phyloP scores from a whole-genome alignment of 257 asterid species.

The Linaria vulgaris region DNA sequence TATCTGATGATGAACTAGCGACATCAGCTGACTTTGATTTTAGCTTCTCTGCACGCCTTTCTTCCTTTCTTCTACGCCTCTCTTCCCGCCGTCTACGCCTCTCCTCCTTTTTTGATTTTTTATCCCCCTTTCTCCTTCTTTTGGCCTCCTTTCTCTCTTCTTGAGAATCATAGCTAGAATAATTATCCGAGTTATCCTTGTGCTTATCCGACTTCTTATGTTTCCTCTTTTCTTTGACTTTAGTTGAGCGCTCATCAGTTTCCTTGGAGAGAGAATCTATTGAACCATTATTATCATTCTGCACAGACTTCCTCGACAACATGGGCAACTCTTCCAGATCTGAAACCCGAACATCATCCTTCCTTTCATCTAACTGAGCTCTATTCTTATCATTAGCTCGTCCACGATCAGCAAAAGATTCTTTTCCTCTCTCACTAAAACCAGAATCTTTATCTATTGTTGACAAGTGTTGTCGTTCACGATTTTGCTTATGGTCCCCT shows the following conservation, averaged over 20 bases:
- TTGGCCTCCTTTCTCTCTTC: conserved; percentile 79
- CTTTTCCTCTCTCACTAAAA: conserved; percentile 38
- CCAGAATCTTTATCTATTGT: conserved; percentile 30
- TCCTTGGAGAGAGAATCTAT: conserved; percentile 49
- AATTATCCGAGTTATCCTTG: conserved; percentile 54
- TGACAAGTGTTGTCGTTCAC: conserved; percentile 39
- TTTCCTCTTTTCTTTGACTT: conserved; percentile 64
- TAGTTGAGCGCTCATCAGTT: conserved; percentile 41
- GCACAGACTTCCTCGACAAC: conserved; percentile 43
- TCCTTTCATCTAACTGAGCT: conserved; percentile 32
- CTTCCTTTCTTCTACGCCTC: conserved; percentile 65
- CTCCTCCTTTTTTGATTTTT: conserved; percentile 67
- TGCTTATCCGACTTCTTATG: conserved; percentile 52
- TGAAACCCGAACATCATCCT: conserved; percentile 30
- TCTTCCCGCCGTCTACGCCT: conserved; percentile 70
- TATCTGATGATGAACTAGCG: conserved; percentile 53
- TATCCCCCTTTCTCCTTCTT: conserved; percentile 82
- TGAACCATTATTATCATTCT: conserved; percentile 42
- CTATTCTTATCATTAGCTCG: conserved; percentile 40
- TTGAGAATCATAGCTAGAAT: conserved; percentile 72
- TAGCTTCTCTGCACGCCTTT: conserved; percentile 59
- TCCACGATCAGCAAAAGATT: conserved; percentile 36
- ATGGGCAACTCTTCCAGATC: conserved; percentile 35
- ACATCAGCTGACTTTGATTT: conserved; percentile 54
- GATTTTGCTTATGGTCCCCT: conserved; percentile 38